Evolutionary conservation across 345 rosid genomes (phyloP).

Genomic region (Corchorus olitorius): DNA sequence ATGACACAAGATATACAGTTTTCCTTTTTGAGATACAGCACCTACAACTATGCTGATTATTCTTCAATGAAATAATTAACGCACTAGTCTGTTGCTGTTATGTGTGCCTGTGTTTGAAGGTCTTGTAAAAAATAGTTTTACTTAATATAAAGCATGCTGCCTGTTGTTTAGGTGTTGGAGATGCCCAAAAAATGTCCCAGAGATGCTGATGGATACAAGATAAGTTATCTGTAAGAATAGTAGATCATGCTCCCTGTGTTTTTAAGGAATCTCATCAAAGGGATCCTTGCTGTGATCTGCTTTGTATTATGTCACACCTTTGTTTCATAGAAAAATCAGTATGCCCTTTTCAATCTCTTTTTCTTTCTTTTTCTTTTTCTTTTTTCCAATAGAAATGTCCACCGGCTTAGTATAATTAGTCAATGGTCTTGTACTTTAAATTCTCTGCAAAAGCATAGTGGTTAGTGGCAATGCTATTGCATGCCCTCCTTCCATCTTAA

Average conservation of each 20-base stretch:
- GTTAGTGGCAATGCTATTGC: slow-evolving; percentile 37
- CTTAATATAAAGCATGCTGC: neutral
- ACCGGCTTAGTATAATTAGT: slow-evolving; percentile 25
- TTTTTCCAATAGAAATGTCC: slow-evolving; percentile 39
- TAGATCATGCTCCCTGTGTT: slow-evolving; percentile 41
- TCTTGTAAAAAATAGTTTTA: neutral
- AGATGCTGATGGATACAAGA: slow-evolving; percentile 32
- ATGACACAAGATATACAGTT: neutral
- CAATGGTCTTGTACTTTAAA: slow-evolving; percentile 27
- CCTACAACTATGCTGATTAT: neutral
- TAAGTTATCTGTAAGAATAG: slow-evolving; percentile 40
- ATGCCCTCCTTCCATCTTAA: slow-evolving; percentile 30
- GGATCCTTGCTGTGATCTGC: slow-evolving; percentile 46
- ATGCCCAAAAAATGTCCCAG: slow-evolving; percentile 26
- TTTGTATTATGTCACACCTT: slow-evolving; percentile 53
- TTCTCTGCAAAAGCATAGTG: slow-evolving; percentile 34
- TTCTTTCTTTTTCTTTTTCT: neutral
- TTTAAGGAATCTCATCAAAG: slow-evolving; percentile 33
- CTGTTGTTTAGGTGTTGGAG: slow-evolving; percentile 18
- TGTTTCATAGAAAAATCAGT: slow-evolving; percentile 52
- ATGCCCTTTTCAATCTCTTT: slow-evolving; percentile 31
- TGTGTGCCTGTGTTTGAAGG: neutral
- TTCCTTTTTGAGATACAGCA: neutral
- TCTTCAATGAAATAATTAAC: neutral
- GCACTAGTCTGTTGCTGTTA: neutral